These are phyloP conservation scores for Trifolium dubium DNA, from an alignment of 306 rosid genomes.

Conservation along the genomic window DNA sequence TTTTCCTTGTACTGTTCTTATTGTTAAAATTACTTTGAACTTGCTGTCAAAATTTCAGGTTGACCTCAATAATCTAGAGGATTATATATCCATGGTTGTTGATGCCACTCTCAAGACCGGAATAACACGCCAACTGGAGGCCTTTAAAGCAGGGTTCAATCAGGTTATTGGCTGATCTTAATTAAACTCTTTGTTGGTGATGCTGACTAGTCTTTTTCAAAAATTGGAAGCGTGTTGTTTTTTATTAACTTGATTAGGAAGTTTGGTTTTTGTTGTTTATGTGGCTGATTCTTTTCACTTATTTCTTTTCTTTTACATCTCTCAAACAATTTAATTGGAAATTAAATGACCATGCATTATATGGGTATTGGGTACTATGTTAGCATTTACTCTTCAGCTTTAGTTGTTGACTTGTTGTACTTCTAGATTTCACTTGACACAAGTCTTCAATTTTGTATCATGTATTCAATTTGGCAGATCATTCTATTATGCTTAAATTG, in stretches of 20 bases:
- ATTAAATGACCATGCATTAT: neutral
- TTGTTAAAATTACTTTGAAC: conserved; percentile 12
- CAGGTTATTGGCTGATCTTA: conserved; percentile 62
- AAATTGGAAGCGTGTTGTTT: neutral
- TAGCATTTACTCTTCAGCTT: conserved; percentile 10
- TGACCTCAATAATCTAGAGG: conserved; percentile 84
- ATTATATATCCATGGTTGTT: conserved; percentile 78
- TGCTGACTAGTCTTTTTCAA: neutral
- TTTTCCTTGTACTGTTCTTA: neutral
- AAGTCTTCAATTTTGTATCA: conserved; percentile 2
- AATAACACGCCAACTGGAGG: conserved; percentile 83
- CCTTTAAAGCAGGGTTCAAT: conserved; percentile 93
- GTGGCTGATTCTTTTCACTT: neutral
- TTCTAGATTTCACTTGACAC: conserved; percentile 3
- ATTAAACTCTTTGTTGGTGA: conserved; percentile 22
- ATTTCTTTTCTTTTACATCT: neutral
- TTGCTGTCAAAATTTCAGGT: conserved; percentile 59
- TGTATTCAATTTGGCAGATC: neutral
- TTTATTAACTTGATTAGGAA: neutral
- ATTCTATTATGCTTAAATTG: neutral
- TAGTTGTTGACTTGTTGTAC: conserved; percentile 3
- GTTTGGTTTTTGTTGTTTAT: neutral
- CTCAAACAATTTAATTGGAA: conserved; percentile 3
- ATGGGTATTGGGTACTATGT: neutral
- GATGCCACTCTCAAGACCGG: conserved; percentile 94